Evolutionary conservation across 1,284 basidiomycete genomes (phyloP), one percentile per base, ranked within the genome.

Genomic region (Ganoderma lingzhi): DNA sequence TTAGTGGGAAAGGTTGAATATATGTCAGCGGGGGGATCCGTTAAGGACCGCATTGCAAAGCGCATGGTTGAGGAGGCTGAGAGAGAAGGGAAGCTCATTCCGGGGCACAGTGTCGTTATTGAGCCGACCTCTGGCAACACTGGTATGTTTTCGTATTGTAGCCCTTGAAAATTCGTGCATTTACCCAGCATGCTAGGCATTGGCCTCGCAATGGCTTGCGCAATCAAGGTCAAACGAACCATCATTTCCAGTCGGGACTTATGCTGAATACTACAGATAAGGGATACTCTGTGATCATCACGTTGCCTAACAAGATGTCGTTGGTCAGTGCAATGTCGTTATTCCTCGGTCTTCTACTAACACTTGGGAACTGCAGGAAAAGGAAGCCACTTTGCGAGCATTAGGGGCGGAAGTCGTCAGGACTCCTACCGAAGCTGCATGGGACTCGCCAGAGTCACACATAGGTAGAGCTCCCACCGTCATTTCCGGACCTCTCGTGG

Each of bases 21-120:
- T 80, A 90, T 95, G 77, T 97, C 96, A 32, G 92, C 91, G 2
- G 97, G 97, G 14, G 97, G 97, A 1, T 96, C 94, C 4, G 93
- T 98, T 73, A 99, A 99, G 84, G 97, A 99, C 79, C 86, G 97
- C 70, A 98, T 98, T 71, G 96, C 96, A 32, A 97, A 96, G 80
- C 90, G 95, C n/a, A 99, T 99, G 97, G 90, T 99, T 2, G 91
- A 96, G 74, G 88, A 92, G 32, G 97, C 97, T 6, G 97, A 99
- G 84, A 86, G 86, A 70, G 91, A 95, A 59, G 97, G 97, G 39
- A 90, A 85, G 65, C 88, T 99, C 56, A 87, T 96, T 60, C 95
- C 95, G 0, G 96, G 97, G 5, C 87, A 96, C 82, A 96, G 94
- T 75, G 89, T 98, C 66, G 91, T 99, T 71, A 96, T 99, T 74